phyloP scores from a whole-genome alignment of 164 flowering plant genomes.

The Umbilicus rupestris region DNA sequence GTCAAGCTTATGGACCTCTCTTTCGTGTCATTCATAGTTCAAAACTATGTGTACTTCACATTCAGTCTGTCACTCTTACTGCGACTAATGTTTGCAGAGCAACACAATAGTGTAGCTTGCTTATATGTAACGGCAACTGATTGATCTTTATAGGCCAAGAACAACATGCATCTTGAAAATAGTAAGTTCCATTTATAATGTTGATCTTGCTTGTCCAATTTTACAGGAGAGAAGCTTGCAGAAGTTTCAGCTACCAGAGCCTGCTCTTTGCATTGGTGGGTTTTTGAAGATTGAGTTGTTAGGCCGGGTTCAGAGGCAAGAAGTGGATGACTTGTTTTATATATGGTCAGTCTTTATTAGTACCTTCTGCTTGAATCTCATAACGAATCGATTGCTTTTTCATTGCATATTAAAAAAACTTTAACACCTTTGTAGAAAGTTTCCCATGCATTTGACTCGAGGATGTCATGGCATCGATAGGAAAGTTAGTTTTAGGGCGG shows the following conservation, averaged over 20 bases:
- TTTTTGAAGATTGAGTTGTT: constrained; percentile 57
- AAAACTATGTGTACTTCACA: no score
- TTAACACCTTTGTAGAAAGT: neutral
- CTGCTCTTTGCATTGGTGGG: constrained; percentile 74
- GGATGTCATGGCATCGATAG: neutral
- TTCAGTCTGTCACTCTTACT: no score
- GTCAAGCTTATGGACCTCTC: no score
- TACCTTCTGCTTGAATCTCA: neutral
- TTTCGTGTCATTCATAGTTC: no score
- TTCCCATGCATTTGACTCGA: neutral
- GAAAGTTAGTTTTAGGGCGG: neutral
- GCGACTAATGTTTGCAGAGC: no score
- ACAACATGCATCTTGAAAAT: neutral
- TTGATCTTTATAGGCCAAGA: neutral
- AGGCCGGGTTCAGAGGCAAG: constrained; percentile 69
- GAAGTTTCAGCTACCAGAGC: constrained; percentile 62
- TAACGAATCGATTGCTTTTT: no score
- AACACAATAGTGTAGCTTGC: no score
- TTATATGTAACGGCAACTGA: neutral
- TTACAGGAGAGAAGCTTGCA: constrained; percentile 62
- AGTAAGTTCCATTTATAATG: neutral
- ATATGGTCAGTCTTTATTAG: constrained; percentile 46
- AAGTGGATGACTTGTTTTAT: constrained; percentile 56
- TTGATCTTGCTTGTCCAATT: neutral
- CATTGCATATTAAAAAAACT: neutral